Conservation (phyloP, 139 green algal genomes). For the Chlorella sp. region DNA sequence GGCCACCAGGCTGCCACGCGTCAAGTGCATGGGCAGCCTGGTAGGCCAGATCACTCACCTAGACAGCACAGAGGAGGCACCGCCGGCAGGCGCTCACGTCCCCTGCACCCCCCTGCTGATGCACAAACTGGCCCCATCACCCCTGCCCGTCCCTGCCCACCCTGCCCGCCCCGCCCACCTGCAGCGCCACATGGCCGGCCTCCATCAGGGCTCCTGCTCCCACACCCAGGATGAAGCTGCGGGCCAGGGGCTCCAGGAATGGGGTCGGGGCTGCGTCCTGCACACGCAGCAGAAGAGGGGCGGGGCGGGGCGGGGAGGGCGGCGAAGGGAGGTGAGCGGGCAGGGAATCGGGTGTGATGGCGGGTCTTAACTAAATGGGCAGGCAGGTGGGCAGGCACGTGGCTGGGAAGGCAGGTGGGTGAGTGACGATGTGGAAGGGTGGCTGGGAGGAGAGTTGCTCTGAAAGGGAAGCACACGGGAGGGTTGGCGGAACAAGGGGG, state of each 20-base stretch:
- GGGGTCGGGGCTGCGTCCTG: slow-evolving; percentile 6
- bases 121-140: neutral
- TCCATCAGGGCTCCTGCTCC: slow-evolving; percentile 63
- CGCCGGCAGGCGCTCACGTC: too few relatives aligned
- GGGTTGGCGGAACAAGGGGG: too few relatives aligned
- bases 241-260: slow-evolving; percentile 67
- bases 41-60: too few relatives aligned
- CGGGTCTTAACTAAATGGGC: too few relatives aligned
- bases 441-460: neutral
- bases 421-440: neutral
- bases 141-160: neutral
- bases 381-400: too few relatives aligned
- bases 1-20: too few relatives aligned
- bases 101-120: too few relatives aligned
- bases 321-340: neutral
- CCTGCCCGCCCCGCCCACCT: slow-evolving; percentile 43
- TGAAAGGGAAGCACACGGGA: too few relatives aligned
- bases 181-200: slow-evolving; percentile 56
- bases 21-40: too few relatives aligned
- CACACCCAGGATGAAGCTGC: slow-evolving; percentile 72
- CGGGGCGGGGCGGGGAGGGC: neutral
- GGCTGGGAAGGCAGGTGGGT: too few relatives aligned
- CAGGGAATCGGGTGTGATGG: neutral
- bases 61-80: too few relatives aligned
- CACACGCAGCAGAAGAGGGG: neutral